Evolutionary conservation across 371 early-diverging fungal species (phyloP), one percentile per base, ranked within the genome.

Genomic region (Funneliformis caledonium): DNA sequence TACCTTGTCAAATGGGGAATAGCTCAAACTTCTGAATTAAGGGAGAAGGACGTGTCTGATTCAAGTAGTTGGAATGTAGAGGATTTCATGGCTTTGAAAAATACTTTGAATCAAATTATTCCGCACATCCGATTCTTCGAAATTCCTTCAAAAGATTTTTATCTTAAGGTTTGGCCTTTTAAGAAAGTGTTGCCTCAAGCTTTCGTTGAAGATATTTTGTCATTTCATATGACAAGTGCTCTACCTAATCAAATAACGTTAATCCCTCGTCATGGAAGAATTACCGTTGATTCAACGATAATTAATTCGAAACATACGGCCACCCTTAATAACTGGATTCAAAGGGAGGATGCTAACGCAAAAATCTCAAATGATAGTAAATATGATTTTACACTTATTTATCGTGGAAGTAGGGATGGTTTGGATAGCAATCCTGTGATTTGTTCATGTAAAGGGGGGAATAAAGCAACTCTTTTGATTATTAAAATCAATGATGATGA

Each of bases 1-100:
- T 16, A 74, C n/a, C 19, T 74, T 12, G 56, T 74, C 26, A 74
- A 74, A 74, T 74, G 75, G 75, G 75, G 75, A 59, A 52, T 74
- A 11, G 56, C 42, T 19, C 43, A 70, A 70, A 26, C 26, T 31
- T 33, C 26, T 8, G 67, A 67, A 9, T 22, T 61, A 4, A 48
- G 26, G 48, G 31, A 47, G n/a, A 67, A 67, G 16, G 10, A 33
- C 5, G 31, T 33, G 26, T 33, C 22, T 33, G 67, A 67, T 67
- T 11, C 60, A 60, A 67, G 37, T 67, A 67, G 37, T 2, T 75
- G 75, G 75, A 37, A 19, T 59, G 60, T 22, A 42, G n/a, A 75
- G 19, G 26, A 59, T 52, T 76, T 45, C 42, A 16, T 16, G 42
- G 0, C n/a, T 12, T 56, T 76, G 22, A 26, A 56, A 31, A 64